Evolutionary conservation across 306 rosid genomes (phyloP), one percentile per base, ranked within the genome.

Genomic region (Lotus japonicus): DNA sequence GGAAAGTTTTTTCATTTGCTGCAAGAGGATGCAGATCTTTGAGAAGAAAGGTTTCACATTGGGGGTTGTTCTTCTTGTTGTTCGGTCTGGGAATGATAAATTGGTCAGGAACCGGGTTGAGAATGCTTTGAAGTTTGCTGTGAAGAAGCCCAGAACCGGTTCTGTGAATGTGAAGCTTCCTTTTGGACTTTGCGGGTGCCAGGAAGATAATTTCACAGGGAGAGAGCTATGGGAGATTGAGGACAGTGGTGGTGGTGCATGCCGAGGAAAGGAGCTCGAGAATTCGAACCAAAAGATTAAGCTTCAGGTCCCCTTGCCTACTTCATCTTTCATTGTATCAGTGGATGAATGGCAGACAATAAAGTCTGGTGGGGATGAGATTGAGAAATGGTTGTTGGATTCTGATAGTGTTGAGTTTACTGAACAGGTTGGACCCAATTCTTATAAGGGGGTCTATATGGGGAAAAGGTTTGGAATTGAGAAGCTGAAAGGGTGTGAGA

Each of bases 321-420:
- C 79, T 65, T 86, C 97, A 14, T 88, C 89, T 18, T 73, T 77
- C 36, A 18, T 81, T 39, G 92, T 90, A 11, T 82, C 90, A 0
- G 95, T 94, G 6, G 99, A 94, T 61, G 99, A 94, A 70, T 94
- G 99, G 97, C 96, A 90, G 80, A 94, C 99, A 0, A 64, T 94
- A 55, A 84, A 84, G 39, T 84, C 86, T 0, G 88, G 92, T 7
- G 84, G 87, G 1, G 87, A 80, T 74, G 92, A 82, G 71, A 76
- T 82, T 44, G 85, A 86, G 44, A 85, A 84, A 74, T 94, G 97
- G 97, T 74, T 94, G 81, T 80, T 94, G 82, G 86, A 79, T 80
- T 85, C 97, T 5, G 96, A 94, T 75, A 72, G 39, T 75, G 80
- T 94, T 7, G 96, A 88, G 81, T 83, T 94, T 73, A 50, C 50